phyloP scores from a whole-genome alignment of 2,329 filamentous ascomycete genomes.

The Hypoxylon sp. region DNA sequence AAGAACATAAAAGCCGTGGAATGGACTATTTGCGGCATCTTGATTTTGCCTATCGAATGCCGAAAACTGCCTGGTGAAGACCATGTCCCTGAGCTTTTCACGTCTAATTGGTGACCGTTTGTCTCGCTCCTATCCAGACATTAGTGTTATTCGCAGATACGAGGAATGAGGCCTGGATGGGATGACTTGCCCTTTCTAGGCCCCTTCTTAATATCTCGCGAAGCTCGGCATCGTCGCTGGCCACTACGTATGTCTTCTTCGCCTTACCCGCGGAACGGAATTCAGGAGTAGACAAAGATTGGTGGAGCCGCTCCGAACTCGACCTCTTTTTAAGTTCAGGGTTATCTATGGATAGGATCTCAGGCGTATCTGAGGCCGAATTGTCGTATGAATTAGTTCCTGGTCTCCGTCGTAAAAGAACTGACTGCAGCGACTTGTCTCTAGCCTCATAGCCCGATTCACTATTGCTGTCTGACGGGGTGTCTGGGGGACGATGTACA shows the following conservation, averaged over 20 bases:
- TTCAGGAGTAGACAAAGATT: constrained; percentile 14
- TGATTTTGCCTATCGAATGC: constrained; percentile 82
- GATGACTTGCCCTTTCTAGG: constrained; percentile 50
- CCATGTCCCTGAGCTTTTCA: constrained; percentile 67
- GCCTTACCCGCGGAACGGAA: constrained; percentile 21
- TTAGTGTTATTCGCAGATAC: constrained; percentile 14
- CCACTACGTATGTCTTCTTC: constrained; percentile 49
- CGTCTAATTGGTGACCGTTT: constrained; percentile 42
- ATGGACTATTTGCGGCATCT: constrained; percentile 75
- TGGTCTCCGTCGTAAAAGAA: constrained; percentile 44
- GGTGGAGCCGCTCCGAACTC: constrained; percentile 32
- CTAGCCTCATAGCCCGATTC: constrained; percentile 38
- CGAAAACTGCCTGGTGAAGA: constrained; percentile 81
- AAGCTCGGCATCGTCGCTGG: constrained; percentile 58
- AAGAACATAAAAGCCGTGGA: constrained; percentile 84
- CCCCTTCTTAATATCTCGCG: constrained; percentile 57
- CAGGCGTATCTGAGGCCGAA: constrained; percentile 47
- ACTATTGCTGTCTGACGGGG: constrained; percentile 43
- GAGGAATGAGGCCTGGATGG: not conserved
- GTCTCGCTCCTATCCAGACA: constrained; percentile 39
- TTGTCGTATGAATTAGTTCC: constrained; percentile 45
- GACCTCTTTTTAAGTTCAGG: constrained; percentile 19
- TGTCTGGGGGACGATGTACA: constrained; percentile 37
- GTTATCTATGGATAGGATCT: constrained; percentile 43
- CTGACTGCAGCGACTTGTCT: constrained; percentile 32